Evolutionary conservation across 805 yeast genomes (phyloP).

Genomic region (Yarrowia osloensis): DNA sequence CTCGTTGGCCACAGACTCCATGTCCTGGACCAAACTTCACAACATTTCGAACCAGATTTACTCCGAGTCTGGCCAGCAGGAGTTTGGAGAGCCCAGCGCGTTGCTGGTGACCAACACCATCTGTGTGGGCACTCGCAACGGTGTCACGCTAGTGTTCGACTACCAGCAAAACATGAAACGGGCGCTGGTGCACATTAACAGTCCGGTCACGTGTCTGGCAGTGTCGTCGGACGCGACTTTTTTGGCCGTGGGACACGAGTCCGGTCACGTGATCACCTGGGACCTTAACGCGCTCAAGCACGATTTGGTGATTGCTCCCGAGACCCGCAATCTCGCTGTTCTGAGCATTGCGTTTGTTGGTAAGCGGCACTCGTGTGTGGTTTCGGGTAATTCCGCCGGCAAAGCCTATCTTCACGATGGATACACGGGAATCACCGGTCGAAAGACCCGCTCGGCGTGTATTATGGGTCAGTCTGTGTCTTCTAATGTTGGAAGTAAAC

Average conservation of each 20-base stretch:
- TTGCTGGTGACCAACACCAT: slow-evolving; percentile 37
- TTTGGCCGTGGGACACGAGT: slow-evolving; percentile 65
- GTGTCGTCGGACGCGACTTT: slow-evolving; percentile 69
- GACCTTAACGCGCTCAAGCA: slow-evolving; percentile 45
- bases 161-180: slow-evolving; percentile 60
- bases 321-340: slow-evolving; percentile 42
- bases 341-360: slow-evolving; percentile 49
- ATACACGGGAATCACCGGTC: slow-evolving; percentile 53
- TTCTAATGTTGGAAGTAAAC: slow-evolving; percentile 30
- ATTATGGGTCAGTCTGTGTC: slow-evolving; percentile 35
- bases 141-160: slow-evolving; percentile 65
- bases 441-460: slow-evolving; percentile 57
- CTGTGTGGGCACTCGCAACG: slow-evolving; percentile 71
- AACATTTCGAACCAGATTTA: slow-evolving; percentile 45
- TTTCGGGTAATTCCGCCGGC: slow-evolving; percentile 59
- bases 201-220: slow-evolving; percentile 56
- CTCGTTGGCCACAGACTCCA: slow-evolving; percentile 23
- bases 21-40: slow-evolving; percentile 48
- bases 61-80: slow-evolving; percentile 41
- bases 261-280: slow-evolving; percentile 73
- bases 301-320: slow-evolving; percentile 37
- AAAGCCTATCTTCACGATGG: slow-evolving; percentile 64
- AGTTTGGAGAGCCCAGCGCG: slow-evolving; percentile 57
- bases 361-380: slow-evolving; percentile 55
- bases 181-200: slow-evolving; percentile 48